Evolutionary conservation across 495 filamentous ascomycete genomes (phyloP), one percentile per base, ranked within the genome.

Genomic region (Tuber melanosporum): DNA sequence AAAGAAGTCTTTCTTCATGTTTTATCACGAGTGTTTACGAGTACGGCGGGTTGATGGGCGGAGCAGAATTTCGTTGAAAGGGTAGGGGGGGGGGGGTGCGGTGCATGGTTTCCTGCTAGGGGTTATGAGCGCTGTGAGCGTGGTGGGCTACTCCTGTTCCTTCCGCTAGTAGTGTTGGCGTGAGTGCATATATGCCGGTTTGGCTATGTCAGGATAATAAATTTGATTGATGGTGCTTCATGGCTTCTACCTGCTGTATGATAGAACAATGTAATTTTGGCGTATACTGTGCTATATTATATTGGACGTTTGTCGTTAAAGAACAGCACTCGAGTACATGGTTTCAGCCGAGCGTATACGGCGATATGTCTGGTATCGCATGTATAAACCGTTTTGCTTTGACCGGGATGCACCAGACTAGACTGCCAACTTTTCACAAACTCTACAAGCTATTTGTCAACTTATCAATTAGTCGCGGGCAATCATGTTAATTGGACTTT

Each of bases 391-490:
- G 7, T 26, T 7, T 66, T 66, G 26, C 57, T 17, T 36, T 3
- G 36, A 8, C 57, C 5, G 17, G 15, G 1, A 17, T 10, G 14
- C 14, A 12, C 26, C 32, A 14, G 52, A 19, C 57, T 66, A 32
- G 26, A 32, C 57, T 36, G 17, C 26, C 26, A 17, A 36, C 26
- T 36, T 66, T 66, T 3, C 57, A 3, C 3, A 66, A n/a, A 62
- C 12, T 66, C 57, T 66, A 32, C 17, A 7, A 8, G 7, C 12
- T 2, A 12, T 62, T 20, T 62, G 47, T 42, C 43, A n/a, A 46
- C 36, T 20, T 15, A 52, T 44, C 69, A 69, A 77, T 42, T 43
- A 32, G 66, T 79, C 49, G 15, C 26, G 39, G 41, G 41, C 47
- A 12, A 45, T 52, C 12, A 62, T 20, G 42, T 69, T 20, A 62